phyloP scores from a whole-genome alignment of 495 filamentous ascomycete species.

The Hypoxylon lienhwacheense region DNA sequence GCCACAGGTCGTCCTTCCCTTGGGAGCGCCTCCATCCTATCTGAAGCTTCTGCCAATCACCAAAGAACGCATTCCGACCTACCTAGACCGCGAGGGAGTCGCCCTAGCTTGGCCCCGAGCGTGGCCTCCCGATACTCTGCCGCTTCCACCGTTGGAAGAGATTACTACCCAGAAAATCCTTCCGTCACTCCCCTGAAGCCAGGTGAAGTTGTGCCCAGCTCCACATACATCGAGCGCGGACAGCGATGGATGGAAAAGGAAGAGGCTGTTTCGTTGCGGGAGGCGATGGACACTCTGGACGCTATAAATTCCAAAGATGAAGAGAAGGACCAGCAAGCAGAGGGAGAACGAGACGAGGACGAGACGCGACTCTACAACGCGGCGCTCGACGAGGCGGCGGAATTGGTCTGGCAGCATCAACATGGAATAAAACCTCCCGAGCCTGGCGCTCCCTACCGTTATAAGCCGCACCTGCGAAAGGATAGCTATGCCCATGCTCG shows the following conservation, averaged over 20 bases:
- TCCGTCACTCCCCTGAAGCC: conserved; percentile 48
- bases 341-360: conserved; percentile 50
- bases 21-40: conserved; percentile 43
- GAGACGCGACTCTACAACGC: conserved; percentile 70
- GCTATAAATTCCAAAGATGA: conserved; percentile 46
- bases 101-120: conserved; percentile 43
- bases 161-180: conserved; percentile 49
- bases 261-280: conserved; percentile 73
- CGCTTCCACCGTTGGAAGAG: conserved; percentile 39
- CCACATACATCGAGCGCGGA: conserved; percentile 75
- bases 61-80: conserved; percentile 42
- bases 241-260: conserved; percentile 86
- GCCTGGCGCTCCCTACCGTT: conserved; percentile 65
- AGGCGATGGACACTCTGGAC: conserved; percentile 81
- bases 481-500: conserved; percentile 64
- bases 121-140: conserved; percentile 47
- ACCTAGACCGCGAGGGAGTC: conserved; percentile 32
- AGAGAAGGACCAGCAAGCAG: conserved; percentile 17
- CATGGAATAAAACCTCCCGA: conserved; percentile 59
- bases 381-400: conserved; percentile 82
- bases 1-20: conserved; percentile 40
- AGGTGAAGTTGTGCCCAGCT: conserved; percentile 56
- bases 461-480: conserved; percentile 61
- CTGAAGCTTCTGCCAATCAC: conserved; percentile 45
- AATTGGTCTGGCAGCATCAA: conserved; percentile 83